Conservation (phyloP, 345 rosid genomes). For the Citrus sinensis region DVS_A1.0 CM039169.1:4739001-4739500, state of each 20-base stretch:
- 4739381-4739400: neutral
- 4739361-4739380: neutral
- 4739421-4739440: neutral
- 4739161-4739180: no score
- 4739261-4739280: no score
- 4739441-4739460: neutral
- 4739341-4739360: neutral
- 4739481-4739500: neutral
- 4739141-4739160: no score
- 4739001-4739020: neutral
- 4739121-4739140: no score
- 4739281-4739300: neutral
- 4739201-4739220: no score
- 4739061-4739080: no score
- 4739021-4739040: neutral
- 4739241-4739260: neutral
- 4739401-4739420: neutral
- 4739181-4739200: no score
- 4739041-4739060: no score
- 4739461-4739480: neutral
- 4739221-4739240: neutral
- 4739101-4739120: no score
- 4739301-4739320: neutral
- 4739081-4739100: no score
- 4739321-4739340: neutral